These are phyloP conservation scores for Cephalotrichum gorgonifer DNA, from an alignment of 2,329 filamentous ascomycete species.

Conservation along the genomic window DNA sequence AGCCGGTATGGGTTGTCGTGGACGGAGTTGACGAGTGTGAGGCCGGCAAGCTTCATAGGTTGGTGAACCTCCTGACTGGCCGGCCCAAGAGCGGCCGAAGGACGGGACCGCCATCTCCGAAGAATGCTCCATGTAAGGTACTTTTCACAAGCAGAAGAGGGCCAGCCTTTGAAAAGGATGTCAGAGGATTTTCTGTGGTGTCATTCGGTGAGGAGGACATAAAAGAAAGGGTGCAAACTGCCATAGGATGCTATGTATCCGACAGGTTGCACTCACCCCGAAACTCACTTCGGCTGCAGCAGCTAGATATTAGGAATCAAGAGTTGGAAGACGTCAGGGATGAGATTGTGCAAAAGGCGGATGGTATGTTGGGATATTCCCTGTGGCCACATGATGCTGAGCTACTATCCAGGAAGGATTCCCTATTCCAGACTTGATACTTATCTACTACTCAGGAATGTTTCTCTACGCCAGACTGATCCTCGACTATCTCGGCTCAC, in stretches of 20 bases:
- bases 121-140: not conserved
- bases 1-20: not conserved
- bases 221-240: conserved; percentile 6
- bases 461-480: conserved; percentile 24
- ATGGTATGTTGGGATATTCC: conserved; percentile 11
- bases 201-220: conserved; percentile 16
- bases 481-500: conserved; percentile 16
- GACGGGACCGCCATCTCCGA: not conserved
- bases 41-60: not conserved
- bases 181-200: conserved; percentile 11
- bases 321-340: conserved; percentile 11
- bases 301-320: conserved; percentile 8
- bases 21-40: conserved; percentile 5
- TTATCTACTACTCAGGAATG: conserved; percentile 17
- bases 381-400: not conserved
- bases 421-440: conserved; percentile 16
- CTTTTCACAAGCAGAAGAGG: conserved; percentile 1
- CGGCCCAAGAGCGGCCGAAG: not conserved
- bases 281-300: conserved; percentile 3
- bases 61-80: not conserved
- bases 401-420: conserved; percentile 20
- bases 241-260: conserved; percentile 13
- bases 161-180: conserved; percentile 2
- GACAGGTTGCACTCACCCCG: conserved; percentile 6
- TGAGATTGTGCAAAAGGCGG: conserved; percentile 13